Percentiles rank a stretch among this genome's conserved stretches.
Conservation (phyloP, 139 green algal species). For the Ettlia oleoabundans region DNA sequence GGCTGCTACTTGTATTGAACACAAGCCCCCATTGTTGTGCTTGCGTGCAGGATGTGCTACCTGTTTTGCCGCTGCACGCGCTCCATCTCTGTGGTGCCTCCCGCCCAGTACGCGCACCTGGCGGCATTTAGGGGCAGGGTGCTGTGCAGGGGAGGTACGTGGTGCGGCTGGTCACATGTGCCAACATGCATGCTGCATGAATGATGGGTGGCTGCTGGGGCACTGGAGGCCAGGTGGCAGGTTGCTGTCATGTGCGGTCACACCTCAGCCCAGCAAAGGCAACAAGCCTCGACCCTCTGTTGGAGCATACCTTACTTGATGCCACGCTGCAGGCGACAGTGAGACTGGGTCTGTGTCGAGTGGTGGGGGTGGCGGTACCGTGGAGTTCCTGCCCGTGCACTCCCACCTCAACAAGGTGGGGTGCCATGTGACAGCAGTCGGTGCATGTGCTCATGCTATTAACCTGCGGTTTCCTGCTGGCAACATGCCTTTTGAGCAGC, state of each 20-base stretch:
- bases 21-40: no score
- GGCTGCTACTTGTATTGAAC: no score
- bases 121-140: constrained; percentile 60
- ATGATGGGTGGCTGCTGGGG: no score
- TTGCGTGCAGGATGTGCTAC: constrained; percentile 78
- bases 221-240: no score
- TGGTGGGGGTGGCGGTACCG: background rate
- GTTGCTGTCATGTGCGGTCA: no score
- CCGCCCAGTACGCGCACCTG: constrained; percentile 81
- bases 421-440: no score
- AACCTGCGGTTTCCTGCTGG: background rate
- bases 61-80: constrained; percentile 82
- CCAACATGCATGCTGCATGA: background rate
- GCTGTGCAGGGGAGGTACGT: constrained; percentile 29
- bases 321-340: constrained; percentile 18
- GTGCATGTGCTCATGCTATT: background rate
- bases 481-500: background rate
- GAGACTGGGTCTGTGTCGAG: constrained; percentile 37
- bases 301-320: no score
- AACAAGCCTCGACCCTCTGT: no score
- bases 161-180: background rate
- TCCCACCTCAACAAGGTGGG: constrained; percentile 30
- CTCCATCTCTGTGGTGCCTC: constrained; percentile 67
- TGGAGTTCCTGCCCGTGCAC: constrained; percentile 51
- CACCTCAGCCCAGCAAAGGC: no score